Percentiles rank a stretch among this genome's conserved stretches.
Evolutionary conservation across 2,329 filamentous ascomycete genomes (phyloP).

Genomic region (Fusarium sp.): DNA sequence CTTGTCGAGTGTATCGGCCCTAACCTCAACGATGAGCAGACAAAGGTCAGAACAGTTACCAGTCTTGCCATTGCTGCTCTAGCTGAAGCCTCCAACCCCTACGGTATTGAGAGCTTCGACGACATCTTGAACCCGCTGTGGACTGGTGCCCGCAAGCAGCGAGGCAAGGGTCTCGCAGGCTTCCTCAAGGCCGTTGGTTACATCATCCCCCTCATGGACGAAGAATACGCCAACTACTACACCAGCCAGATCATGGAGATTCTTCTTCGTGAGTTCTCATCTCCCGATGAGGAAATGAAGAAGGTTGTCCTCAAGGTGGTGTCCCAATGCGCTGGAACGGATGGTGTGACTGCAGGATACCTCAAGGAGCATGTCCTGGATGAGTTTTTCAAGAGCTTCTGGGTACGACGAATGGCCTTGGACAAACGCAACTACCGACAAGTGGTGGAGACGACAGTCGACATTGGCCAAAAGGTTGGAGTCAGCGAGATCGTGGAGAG

Average conservation of each 20-base stretch:
- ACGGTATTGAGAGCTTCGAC: conserved; percentile 99
- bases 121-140: conserved; percentile 97
- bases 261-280: conserved; percentile 92
- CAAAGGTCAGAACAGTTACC: conserved; percentile 96
- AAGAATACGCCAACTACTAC: conserved; percentile 99
- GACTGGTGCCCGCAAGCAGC: conserved; percentile 95
- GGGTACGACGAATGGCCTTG: conserved; percentile 95
- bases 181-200: conserved; percentile 98
- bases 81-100: conserved; percentile 95
- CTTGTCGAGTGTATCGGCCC: conserved; percentile 96
- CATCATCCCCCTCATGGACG: conserved; percentile 99
- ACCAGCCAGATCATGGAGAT: conserved; percentile 99
- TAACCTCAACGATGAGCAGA: conserved; percentile 97
- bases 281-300: conserved; percentile 99
- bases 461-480: conserved; percentile 97
- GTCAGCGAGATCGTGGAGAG: conserved; percentile 94
- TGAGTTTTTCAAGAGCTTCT: conserved; percentile 99
- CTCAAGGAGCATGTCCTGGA: conserved; percentile 94
- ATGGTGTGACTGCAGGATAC: conserved; percentile 94
- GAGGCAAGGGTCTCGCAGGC: conserved; percentile 93
- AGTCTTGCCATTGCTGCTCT: conserved; percentile 94
- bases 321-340: conserved; percentile 92
- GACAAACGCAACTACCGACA: conserved; percentile 98
- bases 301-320: conserved; percentile 98
- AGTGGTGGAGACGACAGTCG: conserved; percentile 97